These are phyloP conservation scores for Backusella tuberculispora DNA, from an alignment of 192 early-diverging fungal genomes.

Conservation along the genomic window DNA sequence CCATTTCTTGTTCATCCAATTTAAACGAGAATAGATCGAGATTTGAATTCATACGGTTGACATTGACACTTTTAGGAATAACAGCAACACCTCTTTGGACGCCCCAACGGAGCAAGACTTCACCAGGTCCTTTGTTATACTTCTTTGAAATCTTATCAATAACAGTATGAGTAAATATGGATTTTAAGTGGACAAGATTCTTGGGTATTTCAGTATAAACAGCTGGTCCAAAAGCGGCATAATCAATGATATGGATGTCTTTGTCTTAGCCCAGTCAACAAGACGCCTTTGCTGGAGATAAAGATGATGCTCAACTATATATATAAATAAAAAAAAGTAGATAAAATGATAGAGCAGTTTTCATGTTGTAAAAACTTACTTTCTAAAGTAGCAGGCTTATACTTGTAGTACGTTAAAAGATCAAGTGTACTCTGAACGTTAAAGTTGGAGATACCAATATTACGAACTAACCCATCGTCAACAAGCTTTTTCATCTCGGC, in stretches of 20 bases:
- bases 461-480: conserved; percentile 52
- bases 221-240: conserved; percentile 67
- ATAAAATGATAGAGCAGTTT: neutral
- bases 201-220: conserved; percentile 31
- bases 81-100: conserved; percentile 64
- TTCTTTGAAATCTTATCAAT: conserved; percentile 55
- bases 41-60: conserved; percentile 58
- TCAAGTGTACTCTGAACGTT: conserved; percentile 47
- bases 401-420: conserved; percentile 55
- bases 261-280: conserved; percentile 61
- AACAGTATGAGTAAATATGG: conserved; percentile 48
- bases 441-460: conserved; percentile 79
- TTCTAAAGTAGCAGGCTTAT: conserved; percentile 74
- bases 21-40: conserved; percentile 51
- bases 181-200: conserved; percentile 36
- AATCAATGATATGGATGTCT: conserved; percentile 68
- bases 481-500: conserved; percentile 74
- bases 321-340: too few species aligned
- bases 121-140: conserved; percentile 57
- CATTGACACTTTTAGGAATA: conserved; percentile 68
- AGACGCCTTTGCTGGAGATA: conserved; percentile 69
- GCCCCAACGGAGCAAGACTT: conserved; percentile 67
- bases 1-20: conserved; percentile 51
- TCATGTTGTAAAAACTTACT: neutral
- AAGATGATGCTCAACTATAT: conserved; percentile 67